phyloP scores from a whole-genome alignment of 371 early-diverging fungal genomes.

The Apophysomyces trapeziformis region DNA sequence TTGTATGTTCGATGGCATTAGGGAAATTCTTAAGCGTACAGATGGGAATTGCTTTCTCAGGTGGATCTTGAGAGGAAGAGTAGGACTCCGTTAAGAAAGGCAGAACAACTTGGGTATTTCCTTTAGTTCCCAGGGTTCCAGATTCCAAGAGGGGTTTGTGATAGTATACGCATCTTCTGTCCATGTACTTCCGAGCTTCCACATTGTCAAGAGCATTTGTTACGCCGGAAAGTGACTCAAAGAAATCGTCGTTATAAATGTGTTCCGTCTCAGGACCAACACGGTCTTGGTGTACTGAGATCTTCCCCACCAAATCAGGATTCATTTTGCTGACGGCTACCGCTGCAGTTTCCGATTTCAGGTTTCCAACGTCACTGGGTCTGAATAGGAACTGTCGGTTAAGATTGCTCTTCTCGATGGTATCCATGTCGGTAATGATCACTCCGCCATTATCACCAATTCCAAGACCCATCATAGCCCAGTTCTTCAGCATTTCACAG shows the following conservation, averaged over 20 bases:
- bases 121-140: conserved; percentile 99
- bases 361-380: conserved; percentile 89
- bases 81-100: conserved; percentile 98
- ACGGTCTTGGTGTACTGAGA: conserved; percentile 90
- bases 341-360: conserved; percentile 96
- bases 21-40: conserved; percentile 99
- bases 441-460: conserved; percentile 85
- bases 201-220: conserved; percentile 99
- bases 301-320: conserved; percentile 81
- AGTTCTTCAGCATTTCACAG: conserved; percentile 99
- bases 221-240: conserved; percentile 87
- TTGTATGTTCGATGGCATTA: conserved; percentile 99
- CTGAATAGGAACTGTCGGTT: conserved; percentile 99
- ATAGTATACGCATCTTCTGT: conserved; percentile 96
- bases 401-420: conserved; percentile 97
- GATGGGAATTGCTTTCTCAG: conserved; percentile 98
- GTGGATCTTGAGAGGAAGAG: conserved; percentile 98
- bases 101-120: conserved; percentile 98
- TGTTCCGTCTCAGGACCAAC: conserved; percentile 97
- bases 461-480: conserved; percentile 99
- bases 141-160: conserved; percentile 97
- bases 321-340: conserved; percentile 95
- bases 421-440: conserved; percentile 99
- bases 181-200: conserved; percentile 98
- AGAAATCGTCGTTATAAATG: conserved; percentile 96